These are phyloP conservation scores for Mortierella sp. DNA, from an alignment of 371 early-diverging fungal species.

Conservation along the genomic window DNA sequence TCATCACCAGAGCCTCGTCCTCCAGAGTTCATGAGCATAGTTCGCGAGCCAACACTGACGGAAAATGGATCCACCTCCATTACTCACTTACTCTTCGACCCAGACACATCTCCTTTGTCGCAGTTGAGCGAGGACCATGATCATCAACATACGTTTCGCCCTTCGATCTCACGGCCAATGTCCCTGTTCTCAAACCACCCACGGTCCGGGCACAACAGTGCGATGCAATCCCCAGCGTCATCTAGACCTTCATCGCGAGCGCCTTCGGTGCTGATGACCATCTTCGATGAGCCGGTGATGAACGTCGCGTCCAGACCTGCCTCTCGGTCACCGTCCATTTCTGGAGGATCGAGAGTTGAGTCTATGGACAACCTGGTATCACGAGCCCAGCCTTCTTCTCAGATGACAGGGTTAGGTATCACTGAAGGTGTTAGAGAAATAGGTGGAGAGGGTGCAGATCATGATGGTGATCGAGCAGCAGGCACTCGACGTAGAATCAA, in stretches of 20 bases:
- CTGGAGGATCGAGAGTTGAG: background rate
- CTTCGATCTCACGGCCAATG: constrained; percentile 1
- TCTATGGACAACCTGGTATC: background rate
- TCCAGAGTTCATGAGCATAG: too few species aligned
- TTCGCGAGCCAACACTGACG: too few species aligned
- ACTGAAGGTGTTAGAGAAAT: background rate
- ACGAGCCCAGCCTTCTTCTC: background rate
- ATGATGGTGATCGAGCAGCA: background rate
- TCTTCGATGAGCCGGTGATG: constrained; percentile 37
- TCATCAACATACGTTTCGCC: constrained; percentile 7
- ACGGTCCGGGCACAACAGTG: constrained; percentile 22
- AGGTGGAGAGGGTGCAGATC: background rate
- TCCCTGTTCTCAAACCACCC: constrained; percentile 36
- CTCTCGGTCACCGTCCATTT: constrained; percentile 9
- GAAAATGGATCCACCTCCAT: background rate
- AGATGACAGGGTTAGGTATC: background rate
- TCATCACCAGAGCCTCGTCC: too few species aligned
- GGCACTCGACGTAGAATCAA: background rate
- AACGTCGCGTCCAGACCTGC: constrained; percentile 9
- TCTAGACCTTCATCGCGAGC: constrained; percentile 20
- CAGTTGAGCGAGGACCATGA: constrained; percentile 7
- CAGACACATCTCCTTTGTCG: background rate
- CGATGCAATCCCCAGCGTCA: constrained; percentile 13
- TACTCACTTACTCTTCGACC: constrained; percentile 6
- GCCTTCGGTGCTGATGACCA: constrained; percentile 34